Percentiles rank a stretch among this genome's conserved stretches.
Conservation (phyloP, 208 protist species). For the Leishmania braziliensis region DNA sequence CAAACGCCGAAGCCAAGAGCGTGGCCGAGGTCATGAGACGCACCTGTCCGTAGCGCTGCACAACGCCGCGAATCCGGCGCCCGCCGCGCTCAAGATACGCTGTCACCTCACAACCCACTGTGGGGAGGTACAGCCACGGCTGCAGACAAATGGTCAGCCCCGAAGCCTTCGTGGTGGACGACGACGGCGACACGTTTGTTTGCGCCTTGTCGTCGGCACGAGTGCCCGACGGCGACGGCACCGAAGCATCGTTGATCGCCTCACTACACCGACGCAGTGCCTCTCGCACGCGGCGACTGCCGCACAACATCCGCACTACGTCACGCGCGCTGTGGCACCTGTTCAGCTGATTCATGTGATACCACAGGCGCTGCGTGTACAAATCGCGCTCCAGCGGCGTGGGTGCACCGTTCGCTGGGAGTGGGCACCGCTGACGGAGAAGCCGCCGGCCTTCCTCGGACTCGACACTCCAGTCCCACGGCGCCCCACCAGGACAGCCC, state of each 20-base stretch:
- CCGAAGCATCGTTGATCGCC: background rate
- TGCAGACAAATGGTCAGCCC: conserved; percentile 55
- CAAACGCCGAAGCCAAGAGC: conserved; percentile 33
- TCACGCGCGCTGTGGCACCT: conserved; percentile 48
- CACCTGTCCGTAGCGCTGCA: conserved; percentile 71
- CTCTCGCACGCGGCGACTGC: conserved; percentile 44
- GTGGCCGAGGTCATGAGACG: conserved; percentile 79
- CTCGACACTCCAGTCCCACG: conserved; percentile 75
- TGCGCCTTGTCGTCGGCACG: conserved; percentile 2
- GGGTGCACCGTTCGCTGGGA: conserved; percentile 71
- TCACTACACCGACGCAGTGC: conserved; percentile 23
- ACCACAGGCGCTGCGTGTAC: conserved; percentile 66
- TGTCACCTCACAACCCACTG: conserved; percentile 63
- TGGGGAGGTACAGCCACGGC: conserved; percentile 84
- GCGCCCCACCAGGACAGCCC: conserved; percentile 70
- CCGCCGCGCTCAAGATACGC: conserved; percentile 68
- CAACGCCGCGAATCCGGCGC: conserved; percentile 48
- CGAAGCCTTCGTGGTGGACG: background rate
- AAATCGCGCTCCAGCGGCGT: conserved; percentile 87
- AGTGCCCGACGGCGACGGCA: background rate
- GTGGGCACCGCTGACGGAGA: conserved; percentile 56
- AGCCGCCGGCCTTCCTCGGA: conserved; percentile 36
- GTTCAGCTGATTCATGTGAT: conserved; percentile 77
- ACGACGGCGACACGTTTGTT: background rate
- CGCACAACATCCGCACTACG: conserved; percentile 55